These are phyloP conservation scores for Microcyclospora pomicola DNA, from an alignment of 2,329 filamentous ascomycete species.

Conservation along the genomic window DNA sequence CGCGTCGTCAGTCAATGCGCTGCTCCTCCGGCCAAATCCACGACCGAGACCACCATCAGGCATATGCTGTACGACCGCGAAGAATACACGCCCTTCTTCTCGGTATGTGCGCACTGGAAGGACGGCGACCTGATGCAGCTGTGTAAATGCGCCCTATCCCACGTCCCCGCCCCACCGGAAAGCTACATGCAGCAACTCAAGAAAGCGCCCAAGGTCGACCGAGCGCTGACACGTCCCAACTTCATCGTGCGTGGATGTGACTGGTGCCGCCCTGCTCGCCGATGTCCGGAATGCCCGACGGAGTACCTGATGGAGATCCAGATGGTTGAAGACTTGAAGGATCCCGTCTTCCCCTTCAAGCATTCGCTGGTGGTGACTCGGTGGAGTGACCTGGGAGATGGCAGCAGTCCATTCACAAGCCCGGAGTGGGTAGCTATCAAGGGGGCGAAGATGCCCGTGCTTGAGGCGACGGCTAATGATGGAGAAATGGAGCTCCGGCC, in stretches of 20 bases:
- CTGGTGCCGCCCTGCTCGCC: slow-evolving; percentile 43
- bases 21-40: slow-evolving; percentile 31
- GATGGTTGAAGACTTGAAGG: slow-evolving; percentile 39
- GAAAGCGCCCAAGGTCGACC: slow-evolving; percentile 24
- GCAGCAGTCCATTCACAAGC: slow-evolving; percentile 33
- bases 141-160: slow-evolving; percentile 47
- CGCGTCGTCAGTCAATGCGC: slow-evolving; percentile 43
- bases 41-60: slow-evolving; percentile 39
- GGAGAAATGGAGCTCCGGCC: slow-evolving; percentile 6
- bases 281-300: slow-evolving; percentile 48
- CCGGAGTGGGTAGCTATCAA: slow-evolving; percentile 44
- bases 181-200: slow-evolving; percentile 30
- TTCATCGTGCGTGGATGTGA: slow-evolving; percentile 39
- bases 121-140: slow-evolving; percentile 46
- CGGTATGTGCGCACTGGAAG: slow-evolving; percentile 48
- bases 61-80: slow-evolving; percentile 45
- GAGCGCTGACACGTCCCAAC: slow-evolving; percentile 24
- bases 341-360: slow-evolving; percentile 37
- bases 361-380: slow-evolving; percentile 47
- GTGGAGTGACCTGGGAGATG: slow-evolving; percentile 49
- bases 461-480: too few species aligned
- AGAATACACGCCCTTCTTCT: slow-evolving; percentile 50
- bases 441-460: slow-evolving; percentile 16
- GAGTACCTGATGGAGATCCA: slow-evolving; percentile 50
- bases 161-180: slow-evolving; percentile 37